phyloP scores from a whole-genome alignment of 495 filamentous ascomycete genomes.

The Hypoxylon rickii region DNA sequence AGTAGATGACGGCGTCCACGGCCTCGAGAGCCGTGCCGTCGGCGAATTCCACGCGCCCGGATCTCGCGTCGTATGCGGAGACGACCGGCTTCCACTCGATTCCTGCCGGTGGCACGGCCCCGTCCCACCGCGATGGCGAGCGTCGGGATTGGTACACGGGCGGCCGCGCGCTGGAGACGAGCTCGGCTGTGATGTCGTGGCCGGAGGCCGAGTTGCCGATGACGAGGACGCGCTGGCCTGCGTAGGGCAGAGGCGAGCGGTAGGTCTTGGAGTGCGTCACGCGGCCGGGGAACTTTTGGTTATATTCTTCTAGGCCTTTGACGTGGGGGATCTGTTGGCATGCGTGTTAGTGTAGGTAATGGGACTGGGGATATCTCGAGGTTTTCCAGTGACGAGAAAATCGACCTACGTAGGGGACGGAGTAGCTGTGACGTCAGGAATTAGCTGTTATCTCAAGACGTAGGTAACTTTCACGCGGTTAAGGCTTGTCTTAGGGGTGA shows the following conservation, averaged over 20 bases:
- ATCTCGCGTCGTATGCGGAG: constrained; percentile 33
- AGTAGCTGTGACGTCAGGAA: too few species aligned
- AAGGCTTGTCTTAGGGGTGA: too few species aligned
- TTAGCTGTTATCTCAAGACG: too few species aligned
- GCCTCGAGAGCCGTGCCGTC: constrained; percentile 44
- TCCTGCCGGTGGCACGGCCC: constrained; percentile 41
- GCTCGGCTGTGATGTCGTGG: constrained; percentile 49
- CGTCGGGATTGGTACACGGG: constrained; percentile 54
- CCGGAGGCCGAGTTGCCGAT: constrained; percentile 59
- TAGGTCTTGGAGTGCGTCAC: constrained; percentile 54
- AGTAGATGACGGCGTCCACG: constrained; percentile 54
- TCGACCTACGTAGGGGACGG: constrained; percentile 54
- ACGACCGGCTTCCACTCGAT: constrained; percentile 54
- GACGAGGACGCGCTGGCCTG: constrained; percentile 44
- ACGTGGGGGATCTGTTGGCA: constrained; percentile 47
- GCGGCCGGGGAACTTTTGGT: constrained; percentile 42
- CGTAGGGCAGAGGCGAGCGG: constrained; percentile 42
- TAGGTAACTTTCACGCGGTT: too few species aligned
- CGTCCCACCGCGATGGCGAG: constrained; percentile 52
- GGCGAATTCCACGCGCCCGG: constrained; percentile 48
- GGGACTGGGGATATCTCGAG: too few species aligned
- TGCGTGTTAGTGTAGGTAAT: too few species aligned
- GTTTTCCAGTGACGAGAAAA: too few species aligned
- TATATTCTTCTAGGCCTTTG: constrained; percentile 47
- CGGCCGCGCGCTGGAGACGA: constrained; percentile 36